These are phyloP conservation scores for Phytophthora pisi DNA, from an alignment of 352 stramenopile genomes.

Conservation along the genomic window DNA sequence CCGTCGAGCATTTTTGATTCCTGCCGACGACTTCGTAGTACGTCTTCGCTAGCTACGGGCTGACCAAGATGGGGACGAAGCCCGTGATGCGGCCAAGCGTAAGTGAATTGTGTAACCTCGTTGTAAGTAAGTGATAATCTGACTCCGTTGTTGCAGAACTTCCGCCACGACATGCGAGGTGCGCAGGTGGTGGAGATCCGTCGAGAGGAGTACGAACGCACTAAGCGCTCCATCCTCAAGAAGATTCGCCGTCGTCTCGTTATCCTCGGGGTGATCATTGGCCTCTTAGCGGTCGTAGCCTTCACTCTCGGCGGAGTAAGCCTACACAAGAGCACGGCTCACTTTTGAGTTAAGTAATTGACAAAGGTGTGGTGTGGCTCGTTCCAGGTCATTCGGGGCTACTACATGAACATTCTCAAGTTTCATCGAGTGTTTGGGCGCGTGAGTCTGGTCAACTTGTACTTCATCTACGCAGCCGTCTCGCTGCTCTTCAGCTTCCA, in stretches of 20 bases:
- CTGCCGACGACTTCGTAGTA: background rate
- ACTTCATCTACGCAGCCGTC: constrained; percentile 64
- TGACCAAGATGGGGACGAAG: constrained; percentile 32
- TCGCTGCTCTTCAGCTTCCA: constrained; percentile 61
- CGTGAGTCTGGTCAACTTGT: constrained; percentile 60
- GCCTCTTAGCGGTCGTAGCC: constrained; percentile 47
- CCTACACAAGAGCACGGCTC: background rate
- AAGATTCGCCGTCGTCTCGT: constrained; percentile 74
- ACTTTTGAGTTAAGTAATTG: background rate
- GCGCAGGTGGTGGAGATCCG: constrained; percentile 73
- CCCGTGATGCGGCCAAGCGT: constrained; percentile 72
- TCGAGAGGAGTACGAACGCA: constrained; percentile 74
- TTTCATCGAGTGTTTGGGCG: constrained; percentile 41
- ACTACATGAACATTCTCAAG: constrained; percentile 54
- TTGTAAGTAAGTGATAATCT: no score
- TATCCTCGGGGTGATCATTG: constrained; percentile 61
- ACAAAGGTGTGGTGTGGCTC: background rate
- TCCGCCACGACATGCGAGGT: constrained; percentile 65
- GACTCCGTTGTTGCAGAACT: constrained; percentile 46
- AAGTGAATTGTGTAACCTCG: constrained; percentile 6
- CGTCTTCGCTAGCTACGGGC: background rate
- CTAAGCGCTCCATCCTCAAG: constrained; percentile 73
- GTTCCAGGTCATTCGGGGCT: constrained; percentile 51
- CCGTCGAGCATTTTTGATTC: constrained; percentile 3
- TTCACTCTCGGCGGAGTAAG: constrained; percentile 64